Base-by-base conservation (phyloP, 495 filamentous ascomycete genomes). In the Aspergillus sclerotiicarbonarius region DNA sequence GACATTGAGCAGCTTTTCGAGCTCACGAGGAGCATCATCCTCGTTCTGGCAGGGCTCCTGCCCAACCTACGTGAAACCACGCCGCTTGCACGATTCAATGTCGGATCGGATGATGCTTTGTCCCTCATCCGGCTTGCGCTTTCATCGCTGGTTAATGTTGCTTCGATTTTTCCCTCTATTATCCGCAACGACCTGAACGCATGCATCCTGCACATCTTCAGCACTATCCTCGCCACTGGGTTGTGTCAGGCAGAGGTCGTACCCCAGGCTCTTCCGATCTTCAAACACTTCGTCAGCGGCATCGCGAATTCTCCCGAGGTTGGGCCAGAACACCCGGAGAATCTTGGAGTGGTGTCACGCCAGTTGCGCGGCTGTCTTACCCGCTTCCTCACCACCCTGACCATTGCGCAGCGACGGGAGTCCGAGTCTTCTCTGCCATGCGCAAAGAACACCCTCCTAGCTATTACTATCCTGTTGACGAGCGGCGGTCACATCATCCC, bases 1-100 rank as follows among this genome's bases (percentile, higher is more conserved):
- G 94, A 98, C 62, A 95, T 99, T 52, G 95, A 99, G 65, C 94
- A 99, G 73, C 81, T 99, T 0, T 99, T 99, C 65, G 94, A 99
- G 70, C 76, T 98, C 44, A 98, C 95, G 0, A 83, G 92, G 56
- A 92, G 96, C 68, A 96, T 98, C 51, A 94, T 98, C 31, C 80
- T 98, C 13, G 92, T 97, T 2, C 81, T 99, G 18, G 87, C 90
- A 4, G 89, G 90, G 1, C 73, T 96, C 51, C 73, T 99, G 29
- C 95, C 94, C 20, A 96, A 91, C 61, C 79, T 99, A 16, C 85
- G 87, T 12, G 92, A 93, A 60, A 76, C 84, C 4, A 88, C 87
- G 15, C 85, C 87, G 41, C 78, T 84, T 53, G 84, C 85, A 44
- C 89, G 90, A 19, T 79, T 79, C 62, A 75, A 76, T 32, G 72